These are phyloP conservation scores for Hemileccinum impolitum DNA, from an alignment of 768 basidiomycete species.

Conservation along the genomic window DNA sequence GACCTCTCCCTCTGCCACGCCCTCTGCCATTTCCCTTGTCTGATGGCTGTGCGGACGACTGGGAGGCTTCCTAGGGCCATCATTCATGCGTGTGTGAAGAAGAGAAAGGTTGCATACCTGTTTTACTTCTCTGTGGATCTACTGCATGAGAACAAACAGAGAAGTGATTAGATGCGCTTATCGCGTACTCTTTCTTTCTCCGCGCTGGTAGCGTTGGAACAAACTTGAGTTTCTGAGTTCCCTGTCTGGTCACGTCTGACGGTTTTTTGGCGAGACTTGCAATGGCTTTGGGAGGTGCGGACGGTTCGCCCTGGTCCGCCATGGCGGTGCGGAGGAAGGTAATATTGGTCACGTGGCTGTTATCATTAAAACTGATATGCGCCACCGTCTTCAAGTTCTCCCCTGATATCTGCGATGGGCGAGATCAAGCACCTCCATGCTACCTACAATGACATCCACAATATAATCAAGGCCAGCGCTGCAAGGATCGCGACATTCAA, in stretches of 20 bases:
- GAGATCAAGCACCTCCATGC: conserved; percentile 60
- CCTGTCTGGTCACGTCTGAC: conserved; percentile 68
- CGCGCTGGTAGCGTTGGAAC: conserved; percentile 72
- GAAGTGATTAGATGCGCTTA: conserved; percentile 10
- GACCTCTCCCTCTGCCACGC: conserved; percentile 47
- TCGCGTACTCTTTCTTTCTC: conserved; percentile 75
- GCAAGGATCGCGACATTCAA: conserved; percentile 77
- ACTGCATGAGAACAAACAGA: conserved; percentile 10
- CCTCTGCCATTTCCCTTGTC: conserved; percentile 44
- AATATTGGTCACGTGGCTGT: conserved; percentile 17
- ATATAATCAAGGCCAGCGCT: conserved; percentile 68
- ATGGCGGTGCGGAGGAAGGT: conserved; percentile 6
- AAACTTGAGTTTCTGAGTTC: conserved; percentile 76
- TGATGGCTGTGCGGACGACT: conserved; percentile 32
- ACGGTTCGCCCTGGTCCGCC: conserved; percentile 17
- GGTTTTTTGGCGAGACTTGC: conserved; percentile 71
- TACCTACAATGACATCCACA: conserved; percentile 94
- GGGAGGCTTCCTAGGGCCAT: conserved; percentile 44
- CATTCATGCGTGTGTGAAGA: conserved; percentile 2
- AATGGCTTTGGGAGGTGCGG: conserved; percentile 56
- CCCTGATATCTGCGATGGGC: conserved; percentile 21
- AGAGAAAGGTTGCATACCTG: conserved; percentile 41
- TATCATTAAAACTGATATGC: background rate
- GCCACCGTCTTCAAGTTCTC: background rate
- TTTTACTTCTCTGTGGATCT: conserved; percentile 55